Evolutionary conservation across 495 filamentous ascomycete species (phyloP).

Genomic region (Achaetomiella virescens): DNA sequence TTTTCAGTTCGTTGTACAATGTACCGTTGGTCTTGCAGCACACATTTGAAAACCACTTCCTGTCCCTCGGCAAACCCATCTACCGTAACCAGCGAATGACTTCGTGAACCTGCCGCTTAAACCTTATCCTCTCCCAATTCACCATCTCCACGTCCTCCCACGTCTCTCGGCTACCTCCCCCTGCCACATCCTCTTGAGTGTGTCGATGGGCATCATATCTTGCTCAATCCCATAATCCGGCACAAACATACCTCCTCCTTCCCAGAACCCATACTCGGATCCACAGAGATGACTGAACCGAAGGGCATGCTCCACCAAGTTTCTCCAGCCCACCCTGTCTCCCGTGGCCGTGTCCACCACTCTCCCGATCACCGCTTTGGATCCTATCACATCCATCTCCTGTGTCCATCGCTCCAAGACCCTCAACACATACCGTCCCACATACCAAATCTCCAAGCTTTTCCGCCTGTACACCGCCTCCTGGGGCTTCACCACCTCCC

Average conservation of each 20-base stretch:
- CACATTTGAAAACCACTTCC: slow-evolving; percentile 33
- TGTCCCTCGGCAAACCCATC: neutral
- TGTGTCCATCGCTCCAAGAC: slow-evolving; percentile 31
- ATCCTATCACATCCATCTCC: slow-evolving; percentile 2
- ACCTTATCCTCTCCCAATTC: slow-evolving; percentile 31
- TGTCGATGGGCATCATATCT: slow-evolving; percentile 26
- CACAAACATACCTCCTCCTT: slow-evolving; percentile 27
- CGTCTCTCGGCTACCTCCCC: slow-evolving; percentile 12
- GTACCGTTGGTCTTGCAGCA: slow-evolving; percentile 27
- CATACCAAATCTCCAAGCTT: slow-evolving; percentile 20
- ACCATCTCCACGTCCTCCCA: slow-evolving; percentile 28
- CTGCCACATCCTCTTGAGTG: slow-evolving; percentile 29
- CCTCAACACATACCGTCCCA: slow-evolving; percentile 30
- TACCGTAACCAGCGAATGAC: slow-evolving; percentile 36
- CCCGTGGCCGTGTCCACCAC: neutral
- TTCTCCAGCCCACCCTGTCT: slow-evolving; percentile 20
- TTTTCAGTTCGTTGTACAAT: slow-evolving; percentile 39
- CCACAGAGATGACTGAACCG: slow-evolving; percentile 33
- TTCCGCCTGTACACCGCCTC: slow-evolving; percentile 24
- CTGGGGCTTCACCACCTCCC: slow-evolving; percentile 28
- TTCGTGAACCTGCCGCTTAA: slow-evolving; percentile 36
- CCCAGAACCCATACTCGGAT: slow-evolving; percentile 20
- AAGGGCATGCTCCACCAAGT: slow-evolving; percentile 34
- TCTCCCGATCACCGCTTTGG: neutral
- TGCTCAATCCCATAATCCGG: slow-evolving; percentile 37